These are phyloP conservation scores for Podila epigama DNA, from an alignment of 192 early-diverging fungal species.

Conservation along the genomic window DNA sequence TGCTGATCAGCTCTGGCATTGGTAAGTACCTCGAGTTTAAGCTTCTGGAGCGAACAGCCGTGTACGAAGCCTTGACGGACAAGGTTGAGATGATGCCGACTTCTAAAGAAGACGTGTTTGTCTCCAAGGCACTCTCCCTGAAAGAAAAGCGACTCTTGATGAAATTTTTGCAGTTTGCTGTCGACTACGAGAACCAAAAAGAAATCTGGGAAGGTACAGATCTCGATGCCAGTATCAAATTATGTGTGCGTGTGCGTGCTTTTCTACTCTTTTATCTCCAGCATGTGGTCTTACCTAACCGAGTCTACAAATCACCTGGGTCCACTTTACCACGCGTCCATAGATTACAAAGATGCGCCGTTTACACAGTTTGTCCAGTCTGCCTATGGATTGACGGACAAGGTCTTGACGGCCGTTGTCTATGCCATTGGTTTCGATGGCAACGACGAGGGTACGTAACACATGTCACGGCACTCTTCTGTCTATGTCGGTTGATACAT, in stretches of 20 bases:
- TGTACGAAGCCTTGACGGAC: constrained; percentile 51
- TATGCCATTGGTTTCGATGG: constrained; percentile 67
- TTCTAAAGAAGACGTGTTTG: constrained; percentile 93
- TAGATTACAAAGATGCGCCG: constrained; percentile 52
- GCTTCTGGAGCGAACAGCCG: constrained; percentile 72
- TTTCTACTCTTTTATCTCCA: constrained; percentile 1
- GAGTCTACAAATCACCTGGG: too few relatives aligned
- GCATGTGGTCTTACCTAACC: too few relatives aligned
- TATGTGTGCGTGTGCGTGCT: too few relatives aligned
- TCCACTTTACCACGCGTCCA: too few relatives aligned
- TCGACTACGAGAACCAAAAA: constrained; percentile 55
- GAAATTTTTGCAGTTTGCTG: constrained; percentile 79
- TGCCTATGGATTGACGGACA: constrained; percentile 68
- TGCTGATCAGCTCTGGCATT: constrained; percentile 78
- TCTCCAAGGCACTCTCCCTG: constrained; percentile 71
- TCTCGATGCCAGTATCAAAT: neutral
- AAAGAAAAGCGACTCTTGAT: constrained; percentile 92
- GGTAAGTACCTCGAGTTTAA: constrained; percentile 92
- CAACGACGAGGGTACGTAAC: constrained; percentile 37
- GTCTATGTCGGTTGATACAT: too few relatives aligned
- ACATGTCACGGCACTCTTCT: too few relatives aligned
- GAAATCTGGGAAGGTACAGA: constrained; percentile 41
- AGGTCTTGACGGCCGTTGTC: constrained; percentile 66
- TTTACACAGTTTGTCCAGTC: constrained; percentile 55
- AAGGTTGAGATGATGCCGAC: constrained; percentile 72